Evolutionary conservation across 2,329 filamentous ascomycete genomes (phyloP), one percentile per base, ranked within the genome.

Genomic region (Talaromyces atroroseus): DNA sequence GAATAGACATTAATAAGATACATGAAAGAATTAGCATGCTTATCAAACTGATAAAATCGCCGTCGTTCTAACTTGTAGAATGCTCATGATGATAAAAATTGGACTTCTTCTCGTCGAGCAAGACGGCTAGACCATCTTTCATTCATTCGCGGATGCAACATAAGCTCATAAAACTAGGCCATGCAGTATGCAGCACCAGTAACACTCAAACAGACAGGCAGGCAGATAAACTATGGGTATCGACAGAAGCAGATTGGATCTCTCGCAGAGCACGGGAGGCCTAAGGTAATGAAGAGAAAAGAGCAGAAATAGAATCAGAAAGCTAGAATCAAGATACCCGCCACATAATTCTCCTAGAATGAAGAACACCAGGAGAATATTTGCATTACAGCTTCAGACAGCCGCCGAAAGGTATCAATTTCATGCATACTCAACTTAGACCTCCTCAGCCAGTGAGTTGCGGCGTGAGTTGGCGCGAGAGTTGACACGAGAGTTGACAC

Each of bases 401-500:
- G 18, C 20, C 40, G 18, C 20, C 8, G 20, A 44, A 20, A 44
- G 18, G 40, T 14, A 36, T 36, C 32, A 10, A 36, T 14, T 12
- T 36, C 20, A 23, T 6, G 18, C 8, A 44, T 44, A 14, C 18
- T 44, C 40, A 23, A 20, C 8, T 49, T 54, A 54, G 32, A 54
- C 52, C 24, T 49, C 52, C 18, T 49, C 52, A 32, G 23, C 45
- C 38, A 49, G 2, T 16, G 52, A 54, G 45, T 54, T 54, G 44
- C 52, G 52, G 10, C 52, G 40, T 14, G 40, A 44, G 40, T 44
- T 44, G 40, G 20, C 18, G 14, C 32, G 34, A 40, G 64, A 67
- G 61, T 70, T 71, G 49, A 66, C 63, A 49, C 66, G 68, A 3
- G 68, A 70, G 36, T 66, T 64, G 45, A 56, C 66, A 1, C 58